These are phyloP conservation scores for Arachnomyces sp. DNA, from an alignment of 2,329 filamentous ascomycete genomes.

Conservation along the genomic window DNA sequence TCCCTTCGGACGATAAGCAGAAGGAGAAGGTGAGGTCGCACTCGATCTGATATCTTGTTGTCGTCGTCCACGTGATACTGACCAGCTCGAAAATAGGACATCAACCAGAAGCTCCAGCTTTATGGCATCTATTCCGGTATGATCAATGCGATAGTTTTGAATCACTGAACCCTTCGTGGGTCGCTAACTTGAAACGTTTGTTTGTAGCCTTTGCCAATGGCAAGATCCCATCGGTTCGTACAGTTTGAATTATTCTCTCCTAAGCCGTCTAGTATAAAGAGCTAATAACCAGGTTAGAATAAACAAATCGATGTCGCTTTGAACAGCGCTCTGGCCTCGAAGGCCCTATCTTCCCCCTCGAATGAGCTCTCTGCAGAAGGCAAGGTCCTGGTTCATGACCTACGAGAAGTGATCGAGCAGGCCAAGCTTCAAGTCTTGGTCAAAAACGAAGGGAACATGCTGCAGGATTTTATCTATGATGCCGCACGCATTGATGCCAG, in stretches of 20 bases:
- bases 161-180: slow-evolving; percentile 3
- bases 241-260: background rate
- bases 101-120: slow-evolving; percentile 89
- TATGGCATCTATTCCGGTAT: slow-evolving; percentile 75
- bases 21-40: slow-evolving; percentile 58
- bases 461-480: slow-evolving; percentile 97
- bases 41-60: background rate
- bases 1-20: slow-evolving; percentile 62
- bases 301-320: slow-evolving; percentile 92
- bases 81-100: slow-evolving; percentile 43
- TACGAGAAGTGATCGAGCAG: slow-evolving; percentile 71
- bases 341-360: slow-evolving; percentile 61
- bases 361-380: slow-evolving; percentile 76
- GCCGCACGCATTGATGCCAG: slow-evolving; percentile 63
- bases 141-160: slow-evolving; percentile 11
- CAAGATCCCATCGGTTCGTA: slow-evolving; percentile 78
- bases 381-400: slow-evolving; percentile 65
- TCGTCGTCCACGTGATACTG: slow-evolving; percentile 3
- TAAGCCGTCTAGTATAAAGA: background rate
- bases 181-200: background rate
- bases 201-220: slow-evolving; percentile 67
- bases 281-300: slow-evolving; percentile 50
- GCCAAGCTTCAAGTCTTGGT: slow-evolving; percentile 77
- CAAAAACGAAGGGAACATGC: slow-evolving; percentile 90
- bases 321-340: slow-evolving; percentile 75